phyloP scores from a whole-genome alignment of 352 stramenopile genomes.

The Globisporangium irregulare region DNA sequence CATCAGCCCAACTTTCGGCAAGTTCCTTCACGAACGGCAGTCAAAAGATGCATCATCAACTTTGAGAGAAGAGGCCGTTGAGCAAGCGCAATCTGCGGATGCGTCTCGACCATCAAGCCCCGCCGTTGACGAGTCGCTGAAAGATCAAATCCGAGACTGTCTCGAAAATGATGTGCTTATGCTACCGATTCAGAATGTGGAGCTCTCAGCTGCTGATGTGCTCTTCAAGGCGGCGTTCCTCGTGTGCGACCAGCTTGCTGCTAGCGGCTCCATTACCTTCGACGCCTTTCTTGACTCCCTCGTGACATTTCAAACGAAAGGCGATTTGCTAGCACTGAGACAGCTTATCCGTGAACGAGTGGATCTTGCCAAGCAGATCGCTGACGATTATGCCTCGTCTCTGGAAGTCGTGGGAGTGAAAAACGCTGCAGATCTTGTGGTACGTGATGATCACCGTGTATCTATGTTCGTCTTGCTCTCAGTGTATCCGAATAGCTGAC shows the following conservation, averaged over 20 bases:
- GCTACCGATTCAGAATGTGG: conserved; percentile 29
- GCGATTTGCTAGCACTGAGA: conserved; percentile 22
- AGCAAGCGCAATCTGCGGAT: background rate
- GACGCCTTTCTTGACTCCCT: conserved; percentile 29
- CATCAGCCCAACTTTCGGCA: conserved; percentile 41
- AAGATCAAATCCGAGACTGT: conserved; percentile 20
- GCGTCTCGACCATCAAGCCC: background rate
- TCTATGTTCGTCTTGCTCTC: background rate
- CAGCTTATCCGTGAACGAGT: conserved; percentile 27
- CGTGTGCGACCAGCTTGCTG: conserved; percentile 11
- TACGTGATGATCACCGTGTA: conserved; percentile 10
- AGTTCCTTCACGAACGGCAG: conserved; percentile 28
- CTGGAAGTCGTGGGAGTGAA: conserved; percentile 22
- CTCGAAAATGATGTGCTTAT: conserved; percentile 48
- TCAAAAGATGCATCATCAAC: background rate
- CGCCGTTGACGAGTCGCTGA: conserved; percentile 4
- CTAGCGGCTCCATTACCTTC: background rate
- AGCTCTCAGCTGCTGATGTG: conserved; percentile 25
- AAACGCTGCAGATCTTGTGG: conserved; percentile 28
- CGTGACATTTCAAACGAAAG: conserved; percentile 21
- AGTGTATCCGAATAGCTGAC: background rate
- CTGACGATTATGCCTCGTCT: conserved; percentile 15
- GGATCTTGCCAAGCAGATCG: conserved; percentile 19
- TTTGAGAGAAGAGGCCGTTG: background rate
- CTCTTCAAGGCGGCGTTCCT: conserved; percentile 62